A percentile compares a stretch with the other conserved stretches of the same genome.
Evolutionary conservation across 305 asterid species (phyloP).

Genomic region (Fraxinus paxiana): DNA sequence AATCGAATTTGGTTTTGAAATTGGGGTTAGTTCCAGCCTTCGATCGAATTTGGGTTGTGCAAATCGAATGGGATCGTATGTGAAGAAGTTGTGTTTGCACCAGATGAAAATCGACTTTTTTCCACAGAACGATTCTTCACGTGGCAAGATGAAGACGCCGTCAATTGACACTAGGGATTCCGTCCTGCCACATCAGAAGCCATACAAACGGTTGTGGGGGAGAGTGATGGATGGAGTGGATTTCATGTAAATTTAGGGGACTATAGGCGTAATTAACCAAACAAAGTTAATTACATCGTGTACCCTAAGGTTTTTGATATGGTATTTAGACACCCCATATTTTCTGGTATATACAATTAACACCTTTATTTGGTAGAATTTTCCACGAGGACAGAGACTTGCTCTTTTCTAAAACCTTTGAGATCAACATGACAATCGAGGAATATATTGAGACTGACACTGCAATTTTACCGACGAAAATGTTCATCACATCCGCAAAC

Average conservation of each 20-base stretch:
- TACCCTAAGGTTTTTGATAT: conserved; percentile 16
- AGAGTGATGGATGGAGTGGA: too few species aligned
- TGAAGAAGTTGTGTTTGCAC: too few species aligned
- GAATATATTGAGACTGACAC: background rate
- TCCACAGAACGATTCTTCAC: too few species aligned
- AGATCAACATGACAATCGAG: background rate
- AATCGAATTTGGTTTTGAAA: too few species aligned
- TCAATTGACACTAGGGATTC: too few species aligned
- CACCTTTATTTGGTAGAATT: background rate
- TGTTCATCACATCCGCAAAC: background rate
- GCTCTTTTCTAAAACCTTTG: background rate
- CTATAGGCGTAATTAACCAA: background rate
- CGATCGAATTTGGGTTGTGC: too few species aligned
- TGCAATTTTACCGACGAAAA: background rate
- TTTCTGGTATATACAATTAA: background rate
- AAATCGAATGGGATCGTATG: too few species aligned
- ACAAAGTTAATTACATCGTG: background rate
- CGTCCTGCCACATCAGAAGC: too few species aligned
- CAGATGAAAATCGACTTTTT: too few species aligned
- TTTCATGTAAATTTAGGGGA: conserved; percentile 4
- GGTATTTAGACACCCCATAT: conserved; percentile 7
- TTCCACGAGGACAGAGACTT: background rate
- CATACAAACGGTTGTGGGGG: too few species aligned
- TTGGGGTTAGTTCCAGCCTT: too few species aligned
- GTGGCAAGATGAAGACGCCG: too few species aligned